Evolutionary conservation across 1,284 basidiomycete species (phyloP), one percentile per base, ranked within the genome.

Genomic region (Irpex rosettiformis): DNA sequence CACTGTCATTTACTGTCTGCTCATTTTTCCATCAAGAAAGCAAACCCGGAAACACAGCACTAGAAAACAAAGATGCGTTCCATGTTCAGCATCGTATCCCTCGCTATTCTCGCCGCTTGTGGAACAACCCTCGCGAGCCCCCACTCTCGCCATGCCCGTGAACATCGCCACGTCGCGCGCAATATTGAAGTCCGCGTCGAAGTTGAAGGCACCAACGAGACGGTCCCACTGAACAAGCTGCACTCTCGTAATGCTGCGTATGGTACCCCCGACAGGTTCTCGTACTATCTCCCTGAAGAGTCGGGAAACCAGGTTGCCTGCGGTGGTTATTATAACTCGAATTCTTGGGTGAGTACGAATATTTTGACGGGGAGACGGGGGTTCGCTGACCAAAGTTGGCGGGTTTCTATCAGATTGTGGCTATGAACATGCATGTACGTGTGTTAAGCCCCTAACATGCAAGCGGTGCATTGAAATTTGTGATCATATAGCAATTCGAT

Each of bases 271-370:
- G 27, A 16, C 18, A 24, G 48, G 48, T 51, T 51, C 48, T 51
- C 48, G 48, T 51, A 25, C 25, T 51, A 51, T 16, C 1, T 25
- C 11, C 25, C 27, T 22, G 48, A 51, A 7, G 24, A 51, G 48
- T 51, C 48, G 25, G 48, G 48, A 21, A 51, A 51, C 27, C 25
- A 51, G 25, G 48, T 51, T 18, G 24, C 48, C 13, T 51, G 48
- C 25, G 48, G 48, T 25, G 48, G 48, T 21, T 51, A 51, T 29
- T 51, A 51, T 22, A 51, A 51, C 27, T 51, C 48, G 24, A 28
- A 51, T 18, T 25, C 24, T 22, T 51, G 24, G 24, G 48, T 51
- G 48, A 29, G 48, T 51, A 28, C n/a, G 10, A 7, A 10, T 18
- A 47, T 10, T 21, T 24, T 21, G 22, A 5, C 4, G 16, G 10